Evolutionary conservation across 306 rosid species (phyloP).

Genomic region (Quercus berberidifolia): DNA sequence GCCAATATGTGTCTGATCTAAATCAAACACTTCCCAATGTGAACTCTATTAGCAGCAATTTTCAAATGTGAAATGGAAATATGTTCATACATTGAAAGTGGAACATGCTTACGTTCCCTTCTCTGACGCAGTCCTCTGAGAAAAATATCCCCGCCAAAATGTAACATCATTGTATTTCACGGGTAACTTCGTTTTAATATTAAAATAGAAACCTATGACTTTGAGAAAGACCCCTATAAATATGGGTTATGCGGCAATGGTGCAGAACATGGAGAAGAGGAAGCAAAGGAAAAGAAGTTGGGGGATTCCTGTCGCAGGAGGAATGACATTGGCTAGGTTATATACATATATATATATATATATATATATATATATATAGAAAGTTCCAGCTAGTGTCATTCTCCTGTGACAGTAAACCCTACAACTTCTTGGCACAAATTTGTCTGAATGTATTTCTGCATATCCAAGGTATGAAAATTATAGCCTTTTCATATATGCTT

Average conservation of each 20-base stretch:
- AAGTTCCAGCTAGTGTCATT: background rate
- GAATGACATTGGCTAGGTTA: slow-evolving; percentile 1
- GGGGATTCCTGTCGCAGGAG: slow-evolving; percentile 23
- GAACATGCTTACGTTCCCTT: background rate
- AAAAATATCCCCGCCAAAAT: background rate
- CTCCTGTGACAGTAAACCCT: background rate
- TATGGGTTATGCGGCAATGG: background rate
- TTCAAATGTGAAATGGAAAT: background rate
- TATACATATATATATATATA: no score
- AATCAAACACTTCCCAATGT: background rate
- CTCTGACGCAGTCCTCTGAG: background rate
- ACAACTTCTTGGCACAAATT: background rate
- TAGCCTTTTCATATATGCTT: no score
- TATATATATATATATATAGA: no score
- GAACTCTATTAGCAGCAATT: background rate
- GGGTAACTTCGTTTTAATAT: background rate
- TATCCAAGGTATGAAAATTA: background rate
- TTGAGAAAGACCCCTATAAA: background rate
- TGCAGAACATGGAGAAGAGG: background rate
- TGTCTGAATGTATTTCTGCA: background rate
- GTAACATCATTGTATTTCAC: background rate
- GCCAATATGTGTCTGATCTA: background rate
- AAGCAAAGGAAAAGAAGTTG: background rate
- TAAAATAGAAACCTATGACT: background rate
- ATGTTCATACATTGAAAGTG: background rate